Evolutionary conservation across 1,284 basidiomycete genomes (phyloP).

Genomic region (Fomes fomentarius): DNA sequence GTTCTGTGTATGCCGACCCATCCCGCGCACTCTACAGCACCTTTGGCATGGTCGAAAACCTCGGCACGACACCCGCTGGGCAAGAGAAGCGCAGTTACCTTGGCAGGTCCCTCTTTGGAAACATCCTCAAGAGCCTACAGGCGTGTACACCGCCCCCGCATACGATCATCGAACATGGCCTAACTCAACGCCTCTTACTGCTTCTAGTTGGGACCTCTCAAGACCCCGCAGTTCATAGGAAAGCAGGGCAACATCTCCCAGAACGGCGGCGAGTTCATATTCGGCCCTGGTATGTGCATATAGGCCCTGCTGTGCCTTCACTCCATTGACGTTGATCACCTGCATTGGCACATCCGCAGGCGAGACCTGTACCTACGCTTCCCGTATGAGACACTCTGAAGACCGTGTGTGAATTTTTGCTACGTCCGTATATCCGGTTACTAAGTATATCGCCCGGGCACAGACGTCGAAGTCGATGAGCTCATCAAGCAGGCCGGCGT

Average conservation of each 20-base stretch:
- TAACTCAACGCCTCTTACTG: not conserved
- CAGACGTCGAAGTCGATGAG: conserved; percentile 49
- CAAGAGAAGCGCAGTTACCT: conserved; percentile 53
- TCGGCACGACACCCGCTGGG: conserved; percentile 47
- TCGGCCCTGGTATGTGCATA: conserved; percentile 52
- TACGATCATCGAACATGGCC: not conserved
- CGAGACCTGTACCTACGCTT: conserved; percentile 48
- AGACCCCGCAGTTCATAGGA: conserved; percentile 49
- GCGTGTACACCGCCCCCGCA: conserved; percentile 33
- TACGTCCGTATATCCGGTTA: not conserved
- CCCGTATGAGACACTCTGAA: conserved; percentile 61
- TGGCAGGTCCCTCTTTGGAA: conserved; percentile 34
- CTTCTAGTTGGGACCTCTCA: conserved; percentile 49
- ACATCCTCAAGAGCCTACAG: conserved; percentile 48
- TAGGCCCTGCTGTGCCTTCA: not conserved
- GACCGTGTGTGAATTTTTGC: conserved; percentile 50
- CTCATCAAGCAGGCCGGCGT: conserved; percentile 41
- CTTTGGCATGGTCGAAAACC: conserved; percentile 54
- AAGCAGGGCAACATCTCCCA: conserved; percentile 64
- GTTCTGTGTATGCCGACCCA: conserved; percentile 62
- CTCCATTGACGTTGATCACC: not conserved
- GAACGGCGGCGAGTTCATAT: conserved; percentile 64
- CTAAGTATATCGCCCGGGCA: not conserved
- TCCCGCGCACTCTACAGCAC: conserved; percentile 52
- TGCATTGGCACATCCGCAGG: conserved; percentile 25